These are phyloP conservation scores for Phytophthora citricola DNA, from an alignment of 352 stramenopile genomes.

Conservation along the genomic window DNA sequence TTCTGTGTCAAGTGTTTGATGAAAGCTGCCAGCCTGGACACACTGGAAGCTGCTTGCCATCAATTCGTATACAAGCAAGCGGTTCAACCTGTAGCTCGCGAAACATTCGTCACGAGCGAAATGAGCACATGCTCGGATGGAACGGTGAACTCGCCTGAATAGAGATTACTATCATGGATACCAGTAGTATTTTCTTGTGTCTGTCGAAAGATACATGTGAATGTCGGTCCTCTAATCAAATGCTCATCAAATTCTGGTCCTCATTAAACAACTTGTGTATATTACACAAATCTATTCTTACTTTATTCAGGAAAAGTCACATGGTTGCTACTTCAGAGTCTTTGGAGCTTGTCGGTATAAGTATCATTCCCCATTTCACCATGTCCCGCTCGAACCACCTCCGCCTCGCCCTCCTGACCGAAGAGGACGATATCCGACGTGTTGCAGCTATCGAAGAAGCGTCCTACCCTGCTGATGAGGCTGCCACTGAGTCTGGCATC, in stretches of 20 bases:
- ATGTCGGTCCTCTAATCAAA: no score
- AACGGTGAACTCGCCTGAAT: not conserved
- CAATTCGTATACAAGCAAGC: constrained; percentile 30
- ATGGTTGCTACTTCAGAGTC: constrained; percentile 9
- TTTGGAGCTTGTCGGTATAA: constrained; percentile 1
- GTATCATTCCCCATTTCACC: constrained; percentile 19
- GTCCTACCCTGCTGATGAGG: constrained; percentile 89
- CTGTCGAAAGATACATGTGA: no score
- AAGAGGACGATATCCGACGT: constrained; percentile 46
- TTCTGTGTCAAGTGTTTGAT: constrained; percentile 39
- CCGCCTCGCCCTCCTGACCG: constrained; percentile 19
- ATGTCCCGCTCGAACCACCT: constrained; percentile 19
- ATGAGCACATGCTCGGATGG: constrained; percentile 1
- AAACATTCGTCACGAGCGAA: not conserved
- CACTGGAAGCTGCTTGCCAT: constrained; percentile 19
- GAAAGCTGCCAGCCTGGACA: constrained; percentile 22
- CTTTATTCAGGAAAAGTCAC: not conserved
- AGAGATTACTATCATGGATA: not conserved
- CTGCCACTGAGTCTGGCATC: constrained; percentile 78
- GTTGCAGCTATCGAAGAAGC: constrained; percentile 59
- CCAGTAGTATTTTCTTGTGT: no score
- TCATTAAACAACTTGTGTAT: not conserved
- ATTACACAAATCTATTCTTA: not conserved
- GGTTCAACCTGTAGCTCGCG: not conserved
- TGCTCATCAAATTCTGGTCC: no score